Percentiles rank a stretch among this genome's conserved stretches.
Conservation (phyloP, 2,329 filamentous ascomycete species). For the Ophiocordyceps polyrhachis-furcata region DNA sequence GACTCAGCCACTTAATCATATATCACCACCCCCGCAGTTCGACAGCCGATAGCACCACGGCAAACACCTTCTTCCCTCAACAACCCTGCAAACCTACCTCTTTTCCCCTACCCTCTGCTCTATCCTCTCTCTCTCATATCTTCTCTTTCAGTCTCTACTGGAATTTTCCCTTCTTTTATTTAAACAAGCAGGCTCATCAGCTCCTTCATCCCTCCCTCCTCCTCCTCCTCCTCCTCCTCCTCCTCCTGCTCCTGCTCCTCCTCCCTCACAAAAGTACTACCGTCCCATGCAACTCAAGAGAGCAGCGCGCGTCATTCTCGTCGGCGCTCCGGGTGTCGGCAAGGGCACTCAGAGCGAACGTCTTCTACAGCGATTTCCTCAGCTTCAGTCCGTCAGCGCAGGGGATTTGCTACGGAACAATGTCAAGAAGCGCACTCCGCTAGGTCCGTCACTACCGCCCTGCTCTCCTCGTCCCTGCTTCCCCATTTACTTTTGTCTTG, state of each 20-base stretch:
- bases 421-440: conserved; percentile 71
- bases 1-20: neutral
- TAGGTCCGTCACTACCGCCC: conserved; percentile 41
- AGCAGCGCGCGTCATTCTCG: conserved; percentile 82
- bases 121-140: neutral
- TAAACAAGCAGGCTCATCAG: neutral
- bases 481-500: no score
- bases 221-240: neutral
- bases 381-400: conserved; percentile 81
- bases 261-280: neutral
- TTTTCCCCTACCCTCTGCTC: neutral
- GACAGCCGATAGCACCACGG: neutral
- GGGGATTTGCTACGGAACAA: conserved; percentile 84
- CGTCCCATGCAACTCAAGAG: conserved; percentile 44
- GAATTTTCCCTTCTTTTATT: no score
- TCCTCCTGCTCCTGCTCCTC: neutral
- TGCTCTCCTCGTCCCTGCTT: no score
- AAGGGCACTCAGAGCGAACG: conserved; percentile 93
- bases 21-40: neutral
- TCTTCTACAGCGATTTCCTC: conserved; percentile 68
- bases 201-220: neutral
- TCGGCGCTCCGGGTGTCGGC: conserved; percentile 90
- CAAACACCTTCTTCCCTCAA: neutral
- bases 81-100: neutral
- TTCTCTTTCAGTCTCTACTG: neutral